Percentiles rank a stretch among this genome's conserved stretches.
Conservation (phyloP, 2,329 filamentous ascomycete genomes). For the Ascochyta pisi region DNA sequence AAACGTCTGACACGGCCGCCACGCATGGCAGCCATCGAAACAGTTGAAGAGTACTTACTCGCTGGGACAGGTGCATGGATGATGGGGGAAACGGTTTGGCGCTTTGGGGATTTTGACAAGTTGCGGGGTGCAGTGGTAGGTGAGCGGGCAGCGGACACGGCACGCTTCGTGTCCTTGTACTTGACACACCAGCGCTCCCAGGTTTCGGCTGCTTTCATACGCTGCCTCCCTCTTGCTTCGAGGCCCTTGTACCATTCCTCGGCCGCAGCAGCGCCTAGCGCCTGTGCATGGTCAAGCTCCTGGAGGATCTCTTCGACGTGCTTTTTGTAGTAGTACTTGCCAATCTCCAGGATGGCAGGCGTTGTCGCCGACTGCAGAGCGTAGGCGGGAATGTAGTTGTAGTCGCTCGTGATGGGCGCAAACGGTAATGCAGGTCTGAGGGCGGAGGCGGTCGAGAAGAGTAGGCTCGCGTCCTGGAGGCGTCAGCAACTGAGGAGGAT, state of each 20-base stretch:
- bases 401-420: slow-evolving; percentile 67
- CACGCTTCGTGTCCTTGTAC: slow-evolving; percentile 34
- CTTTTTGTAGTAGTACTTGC: slow-evolving; percentile 69
- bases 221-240: slow-evolving; percentile 65
- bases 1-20: slow-evolving; percentile 23
- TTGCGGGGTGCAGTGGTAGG: slow-evolving; percentile 26
- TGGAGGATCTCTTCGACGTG: slow-evolving; percentile 68
- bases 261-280: slow-evolving; percentile 70
- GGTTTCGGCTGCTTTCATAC: slow-evolving; percentile 66
- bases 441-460: slow-evolving; percentile 67
- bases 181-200: slow-evolving; percentile 77
- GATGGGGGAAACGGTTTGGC: slow-evolving; percentile 36
- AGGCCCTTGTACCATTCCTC: slow-evolving; percentile 85
- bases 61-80: slow-evolving; percentile 44
- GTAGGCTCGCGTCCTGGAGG: slow-evolving; percentile 71
- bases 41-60: slow-evolving; percentile 40
- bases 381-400: slow-evolving; percentile 66
- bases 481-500: slow-evolving; percentile 7
- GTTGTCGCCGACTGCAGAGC: slow-evolving; percentile 61
- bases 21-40: slow-evolving; percentile 23
- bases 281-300: slow-evolving; percentile 69
- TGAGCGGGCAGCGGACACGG: slow-evolving; percentile 26
- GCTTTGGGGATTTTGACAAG: slow-evolving; percentile 35
- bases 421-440: slow-evolving; percentile 74
- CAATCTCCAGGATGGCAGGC: slow-evolving; percentile 59